These are phyloP conservation scores for Leishmania lainsoni DNA, from an alignment of 208 protist species.

Conservation along the genomic window DNA sequence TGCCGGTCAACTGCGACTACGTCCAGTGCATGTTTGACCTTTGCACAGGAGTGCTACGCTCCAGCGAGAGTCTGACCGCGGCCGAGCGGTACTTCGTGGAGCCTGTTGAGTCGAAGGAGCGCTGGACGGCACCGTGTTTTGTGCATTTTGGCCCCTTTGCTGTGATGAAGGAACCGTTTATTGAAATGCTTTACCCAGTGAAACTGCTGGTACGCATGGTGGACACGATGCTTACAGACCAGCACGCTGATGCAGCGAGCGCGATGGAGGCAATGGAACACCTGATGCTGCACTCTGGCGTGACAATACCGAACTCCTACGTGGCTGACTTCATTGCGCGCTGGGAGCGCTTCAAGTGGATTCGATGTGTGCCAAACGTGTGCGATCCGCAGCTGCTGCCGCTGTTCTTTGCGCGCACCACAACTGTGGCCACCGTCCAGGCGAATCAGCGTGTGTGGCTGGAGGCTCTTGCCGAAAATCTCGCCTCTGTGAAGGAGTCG, in stretches of 20 bases:
- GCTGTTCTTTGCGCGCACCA: conserved; percentile 32
- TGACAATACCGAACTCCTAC: conserved; percentile 36
- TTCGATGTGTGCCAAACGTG: conserved; percentile 40
- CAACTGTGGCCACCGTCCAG: conserved; percentile 13
- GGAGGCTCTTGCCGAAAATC: conserved; percentile 18
- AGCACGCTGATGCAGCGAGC: conserved; percentile 18
- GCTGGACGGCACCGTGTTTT: conserved; percentile 15
- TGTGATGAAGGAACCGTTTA: conserved; percentile 37
- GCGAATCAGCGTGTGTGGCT: conserved; percentile 36
- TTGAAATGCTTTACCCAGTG: conserved; percentile 51
- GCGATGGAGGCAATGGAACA: conserved; percentile 34
- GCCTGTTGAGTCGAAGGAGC: conserved; percentile 1
- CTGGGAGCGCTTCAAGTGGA: conserved; percentile 28
- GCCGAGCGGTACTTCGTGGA: conserved; percentile 22
- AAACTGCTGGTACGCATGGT: conserved; percentile 44
- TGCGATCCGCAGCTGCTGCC: conserved; percentile 28
- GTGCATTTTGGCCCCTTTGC: conserved; percentile 36
- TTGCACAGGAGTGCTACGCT: conserved; percentile 47
- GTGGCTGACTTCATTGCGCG: conserved; percentile 36
- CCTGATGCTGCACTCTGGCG: conserved; percentile 35
- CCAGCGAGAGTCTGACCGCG: conserved; percentile 26
- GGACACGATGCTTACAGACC: conserved; percentile 18
- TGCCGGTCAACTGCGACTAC: conserved; percentile 22
- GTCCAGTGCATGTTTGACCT: conserved; percentile 65
- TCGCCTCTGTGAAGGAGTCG: not conserved